Conservation (phyloP, 176 grass and related monocot species). For the Calamus simplicifolius region DNA sequence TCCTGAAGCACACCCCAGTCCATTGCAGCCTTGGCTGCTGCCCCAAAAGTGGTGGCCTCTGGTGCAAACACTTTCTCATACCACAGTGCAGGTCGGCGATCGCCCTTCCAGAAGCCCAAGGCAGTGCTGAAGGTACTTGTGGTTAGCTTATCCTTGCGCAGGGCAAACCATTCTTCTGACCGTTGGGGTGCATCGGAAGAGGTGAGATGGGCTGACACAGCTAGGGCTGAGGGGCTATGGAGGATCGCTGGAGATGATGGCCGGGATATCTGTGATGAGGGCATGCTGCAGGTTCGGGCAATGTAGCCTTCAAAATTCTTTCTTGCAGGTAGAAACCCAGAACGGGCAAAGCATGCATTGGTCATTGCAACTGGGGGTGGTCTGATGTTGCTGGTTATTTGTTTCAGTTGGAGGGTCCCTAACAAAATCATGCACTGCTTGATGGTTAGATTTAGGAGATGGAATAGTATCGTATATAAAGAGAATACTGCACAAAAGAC, state of each 20-base stretch:
- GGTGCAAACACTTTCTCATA: constrained; percentile 72
- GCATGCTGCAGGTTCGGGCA: constrained; percentile 52
- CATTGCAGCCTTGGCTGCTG: constrained; percentile 69
- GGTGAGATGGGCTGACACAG: constrained; percentile 40
- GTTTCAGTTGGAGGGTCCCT: constrained; percentile 37
- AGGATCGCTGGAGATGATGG: constrained; percentile 31
- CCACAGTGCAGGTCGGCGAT: constrained; percentile 75
- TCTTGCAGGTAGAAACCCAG: constrained; percentile 42
- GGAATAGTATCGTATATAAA: constrained; percentile 7
- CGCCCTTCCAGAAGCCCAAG: constrained; percentile 81
- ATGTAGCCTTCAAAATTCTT: constrained; percentile 66
- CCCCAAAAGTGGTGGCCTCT: constrained; percentile 41
- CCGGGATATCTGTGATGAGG: constrained; percentile 35
- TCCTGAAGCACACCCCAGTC: constrained; percentile 81
- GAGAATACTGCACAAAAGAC: not conserved
- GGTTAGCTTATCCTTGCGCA: constrained; percentile 94
- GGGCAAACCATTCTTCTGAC: constrained; percentile 95
- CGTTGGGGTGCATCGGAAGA: constrained; percentile 60
- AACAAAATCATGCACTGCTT: constrained; percentile 45
- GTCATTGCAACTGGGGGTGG: constrained; percentile 17
- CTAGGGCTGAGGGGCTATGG: constrained; percentile 33
- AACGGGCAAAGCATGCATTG: constrained; percentile 11
- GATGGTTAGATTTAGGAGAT: constrained; percentile 37
- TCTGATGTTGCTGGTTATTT: not conserved
- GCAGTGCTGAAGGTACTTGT: constrained; percentile 95